Base-by-base conservation (phyloP, 441 rosid genomes). In the Adansonia rubrostipa region DNA sequence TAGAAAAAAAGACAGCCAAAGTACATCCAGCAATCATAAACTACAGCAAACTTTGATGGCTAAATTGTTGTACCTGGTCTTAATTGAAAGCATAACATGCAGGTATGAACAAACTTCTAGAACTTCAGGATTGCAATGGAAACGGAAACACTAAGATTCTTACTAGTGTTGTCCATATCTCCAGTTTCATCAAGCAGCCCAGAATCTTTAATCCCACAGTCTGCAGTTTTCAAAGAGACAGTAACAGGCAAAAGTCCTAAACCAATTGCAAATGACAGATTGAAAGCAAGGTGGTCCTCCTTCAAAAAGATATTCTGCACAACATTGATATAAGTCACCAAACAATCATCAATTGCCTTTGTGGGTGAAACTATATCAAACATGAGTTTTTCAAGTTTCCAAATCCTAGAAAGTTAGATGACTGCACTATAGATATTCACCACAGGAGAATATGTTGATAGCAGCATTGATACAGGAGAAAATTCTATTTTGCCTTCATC, bases 281-380 rank as follows among this genome's bases (percentile, higher is more conserved):
- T 92, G 82, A 89, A 85, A 78, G 89, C 93, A 78, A 96, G 94
- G 83, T 96, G 99, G 85, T 94, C 91, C 89, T 96, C 99, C 81
- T 87, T 84, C 86, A 96, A 66, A 82, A 87, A 76, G 65, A 20
- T 65, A 20, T 90, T 95, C 98, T 96, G 92, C 80, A 87, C 61
- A 80, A 74, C 61, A 86, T 71, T 65, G 9, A 77, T 36, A 71
- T 78, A 78, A 84, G 71, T 79, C 74, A 75, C 74, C 80, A 77
- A 67, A 17, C 2, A 67, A 2, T 67, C 10, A 20, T 67, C 54
- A 67, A 45, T 14, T 33, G 47, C 15, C 68, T 64, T 72, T 73
- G 24, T 54, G 45, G 58, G 60, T 57, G 60, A 79, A 78, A 65
- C 74, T 70, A 74, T 78, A 72, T 71, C 61, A 61, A 79, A 15